These are phyloP conservation scores for Pseudocercospora vitis DNA, from an alignment of 2,329 filamentous ascomycete species.

Conservation along the genomic window DNA sequence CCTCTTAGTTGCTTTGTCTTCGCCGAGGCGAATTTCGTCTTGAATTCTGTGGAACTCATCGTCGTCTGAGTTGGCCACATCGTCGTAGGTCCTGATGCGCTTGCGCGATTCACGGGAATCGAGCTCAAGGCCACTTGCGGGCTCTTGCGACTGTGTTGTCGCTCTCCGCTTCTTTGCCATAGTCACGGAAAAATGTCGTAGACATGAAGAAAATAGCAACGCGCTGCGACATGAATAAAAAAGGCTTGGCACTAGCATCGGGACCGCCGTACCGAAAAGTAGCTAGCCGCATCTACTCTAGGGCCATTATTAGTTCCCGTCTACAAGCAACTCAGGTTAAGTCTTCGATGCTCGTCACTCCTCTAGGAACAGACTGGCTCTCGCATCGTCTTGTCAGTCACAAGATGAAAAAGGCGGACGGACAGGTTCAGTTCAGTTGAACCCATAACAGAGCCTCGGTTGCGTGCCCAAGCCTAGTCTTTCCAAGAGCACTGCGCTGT, in stretches of 20 bases:
- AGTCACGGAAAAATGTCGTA: conserved; percentile 3
- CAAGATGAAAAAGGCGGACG: not conserved
- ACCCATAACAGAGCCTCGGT: not conserved
- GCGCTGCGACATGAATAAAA: no score
- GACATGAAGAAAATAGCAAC: not conserved
- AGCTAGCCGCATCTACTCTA: no score
- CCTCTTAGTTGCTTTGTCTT: conserved; percentile 75
- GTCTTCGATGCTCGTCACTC: conserved; percentile 4
- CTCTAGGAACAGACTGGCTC: not conserved
- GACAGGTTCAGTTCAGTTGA: not conserved
- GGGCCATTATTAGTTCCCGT: no score
- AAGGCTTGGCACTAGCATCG: not conserved
- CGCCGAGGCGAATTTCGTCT: conserved; percentile 83
- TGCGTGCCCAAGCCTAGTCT: conserved; percentile 3
- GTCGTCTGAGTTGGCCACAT: conserved; percentile 81
- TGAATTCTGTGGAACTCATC: conserved; percentile 88
- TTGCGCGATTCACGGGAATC: conserved; percentile 52
- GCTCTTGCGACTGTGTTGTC: conserved; percentile 12
- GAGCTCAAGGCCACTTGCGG: conserved; percentile 12
- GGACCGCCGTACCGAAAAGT: conserved; percentile 3
- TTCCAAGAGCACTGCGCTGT: not conserved
- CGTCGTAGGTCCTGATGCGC: conserved; percentile 64
- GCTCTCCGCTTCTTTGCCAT: conserved; percentile 52
- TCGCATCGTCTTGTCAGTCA: not conserved
- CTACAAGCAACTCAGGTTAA: not conserved